Conservation (phyloP, 176 grass and related monocot species). For the Triticum monococcum region DNA sequence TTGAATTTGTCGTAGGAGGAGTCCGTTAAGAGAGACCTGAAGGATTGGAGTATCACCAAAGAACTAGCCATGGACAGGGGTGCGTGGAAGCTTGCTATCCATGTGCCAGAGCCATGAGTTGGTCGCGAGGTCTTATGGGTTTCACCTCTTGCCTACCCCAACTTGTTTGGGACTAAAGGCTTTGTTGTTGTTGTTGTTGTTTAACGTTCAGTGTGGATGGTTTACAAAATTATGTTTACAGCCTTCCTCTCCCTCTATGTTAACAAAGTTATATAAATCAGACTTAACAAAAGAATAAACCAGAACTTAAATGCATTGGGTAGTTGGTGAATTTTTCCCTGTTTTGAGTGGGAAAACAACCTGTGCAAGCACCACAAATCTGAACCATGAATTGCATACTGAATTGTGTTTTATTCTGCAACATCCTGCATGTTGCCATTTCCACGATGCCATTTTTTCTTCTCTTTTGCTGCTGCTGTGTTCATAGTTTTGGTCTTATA, state of each 20-base stretch:
- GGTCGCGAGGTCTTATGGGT: too few relatives aligned
- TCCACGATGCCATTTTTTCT: conserved; percentile 1
- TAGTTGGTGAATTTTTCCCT: not conserved
- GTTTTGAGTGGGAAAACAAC: conserved; percentile 21
- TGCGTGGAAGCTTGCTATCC: too few relatives aligned
- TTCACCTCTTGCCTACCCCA: too few relatives aligned
- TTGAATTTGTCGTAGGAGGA: too few relatives aligned
- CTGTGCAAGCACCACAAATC: not conserved
- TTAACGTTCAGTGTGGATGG: not conserved
- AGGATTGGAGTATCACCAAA: too few relatives aligned
- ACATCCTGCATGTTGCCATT: not conserved
- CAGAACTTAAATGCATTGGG: not conserved
- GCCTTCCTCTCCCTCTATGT: conserved; percentile 11
- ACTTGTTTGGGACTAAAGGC: too few relatives aligned
- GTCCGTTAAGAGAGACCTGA: too few relatives aligned
- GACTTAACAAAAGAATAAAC: conserved; percentile 1
- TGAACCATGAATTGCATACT: not conserved
- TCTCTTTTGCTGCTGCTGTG: not conserved
- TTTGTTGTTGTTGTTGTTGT: too few relatives aligned
- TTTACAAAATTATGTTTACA: not conserved
- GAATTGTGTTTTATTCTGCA: not conserved
- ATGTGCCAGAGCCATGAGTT: too few relatives aligned
- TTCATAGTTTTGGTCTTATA: not conserved
- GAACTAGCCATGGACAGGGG: too few relatives aligned
- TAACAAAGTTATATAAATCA: not conserved